A percentile compares a stretch with the other conserved stretches of the same genome.
Conservation (phyloP, 2,329 filamentous ascomycete genomes). For the Colletotrichum higginsianum region DNA sequence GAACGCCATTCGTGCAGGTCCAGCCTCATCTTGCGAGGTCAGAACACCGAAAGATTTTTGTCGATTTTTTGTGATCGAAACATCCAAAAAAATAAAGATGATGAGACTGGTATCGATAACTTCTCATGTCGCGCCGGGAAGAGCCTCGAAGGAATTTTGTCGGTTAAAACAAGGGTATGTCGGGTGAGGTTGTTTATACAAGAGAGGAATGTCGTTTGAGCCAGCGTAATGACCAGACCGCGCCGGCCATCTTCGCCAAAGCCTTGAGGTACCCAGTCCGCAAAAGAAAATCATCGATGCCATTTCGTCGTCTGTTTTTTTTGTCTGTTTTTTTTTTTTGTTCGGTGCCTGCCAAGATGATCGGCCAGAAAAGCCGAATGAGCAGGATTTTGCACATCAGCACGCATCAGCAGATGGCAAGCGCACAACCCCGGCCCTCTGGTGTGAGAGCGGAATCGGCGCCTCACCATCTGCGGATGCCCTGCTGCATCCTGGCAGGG, state of each 20-base stretch:
- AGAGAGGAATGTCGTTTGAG: slow-evolving; percentile 48
- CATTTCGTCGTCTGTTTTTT: slow-evolving; percentile 46
- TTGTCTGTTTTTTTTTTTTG: slow-evolving; percentile 50
- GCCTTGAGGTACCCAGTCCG: slow-evolving; percentile 56
- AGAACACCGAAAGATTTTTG: slow-evolving; percentile 42
- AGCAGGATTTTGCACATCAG: slow-evolving; percentile 54
- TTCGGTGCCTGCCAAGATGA: slow-evolving; percentile 67
- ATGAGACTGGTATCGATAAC: slow-evolving; percentile 62
- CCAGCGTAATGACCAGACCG: slow-evolving; percentile 50
- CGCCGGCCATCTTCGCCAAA: slow-evolving; percentile 46
- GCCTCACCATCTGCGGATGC: slow-evolving; percentile 69
- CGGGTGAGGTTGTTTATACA: slow-evolving; percentile 67
- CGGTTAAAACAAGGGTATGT: slow-evolving; percentile 57
- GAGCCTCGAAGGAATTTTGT: slow-evolving; percentile 46
- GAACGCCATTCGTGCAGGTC: slow-evolving; percentile 63
- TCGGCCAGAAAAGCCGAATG: slow-evolving; percentile 54
- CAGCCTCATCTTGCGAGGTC: slow-evolving; percentile 53
- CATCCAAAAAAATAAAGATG: slow-evolving; percentile 50
- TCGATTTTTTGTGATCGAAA: slow-evolving; percentile 39
- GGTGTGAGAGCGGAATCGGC: slow-evolving; percentile 52
- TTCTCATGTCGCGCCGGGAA: slow-evolving; percentile 58
- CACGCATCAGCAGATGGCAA: slow-evolving; percentile 55
- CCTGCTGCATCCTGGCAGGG: slow-evolving; percentile 73
- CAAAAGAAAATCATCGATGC: slow-evolving; percentile 59
- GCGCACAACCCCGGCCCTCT: slow-evolving; percentile 50